Percentiles rank a stretch among this genome's conserved stretches.
phyloP scores from a whole-genome alignment of 164 flowering plant genomes.

The Dillenia turbinata region DNA sequence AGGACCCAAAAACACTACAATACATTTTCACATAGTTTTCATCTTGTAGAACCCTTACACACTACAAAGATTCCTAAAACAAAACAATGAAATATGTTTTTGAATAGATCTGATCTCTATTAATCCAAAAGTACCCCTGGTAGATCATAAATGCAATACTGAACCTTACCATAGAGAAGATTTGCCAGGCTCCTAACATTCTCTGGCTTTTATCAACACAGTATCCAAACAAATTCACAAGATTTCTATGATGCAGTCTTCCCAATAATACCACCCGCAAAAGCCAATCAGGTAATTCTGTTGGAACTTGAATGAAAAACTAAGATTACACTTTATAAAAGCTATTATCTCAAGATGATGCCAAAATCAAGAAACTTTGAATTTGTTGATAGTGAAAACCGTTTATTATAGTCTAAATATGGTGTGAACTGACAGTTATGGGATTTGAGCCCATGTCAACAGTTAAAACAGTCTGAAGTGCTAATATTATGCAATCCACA shows the following conservation, averaged over 20 bases:
- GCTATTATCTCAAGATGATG: too few relatives aligned
- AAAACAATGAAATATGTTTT: not conserved
- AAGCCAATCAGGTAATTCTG: not conserved
- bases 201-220: slow-evolving; percentile 91
- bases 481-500: too few relatives aligned
- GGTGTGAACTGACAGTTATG: too few relatives aligned
- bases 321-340: not conserved
- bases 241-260: slow-evolving; percentile 93
- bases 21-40: too few relatives aligned
- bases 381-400: too few relatives aligned
- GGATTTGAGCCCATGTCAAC: too few relatives aligned
- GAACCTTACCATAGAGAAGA: slow-evolving; percentile 59
- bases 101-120: not conserved
- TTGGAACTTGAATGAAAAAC: not conserved
- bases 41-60: too few relatives aligned
- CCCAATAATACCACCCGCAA: slow-evolving; percentile 78
- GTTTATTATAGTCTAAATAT: too few relatives aligned
- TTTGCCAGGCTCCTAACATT: slow-evolving; percentile 86
- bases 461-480: too few relatives aligned
- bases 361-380: too few relatives aligned
- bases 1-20: too few relatives aligned
- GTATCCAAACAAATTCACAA: slow-evolving; percentile 94
- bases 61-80: not conserved
- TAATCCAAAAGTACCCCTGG: too few relatives aligned
- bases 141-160: not conserved